phyloP scores from a whole-genome alignment of 2,329 filamentous ascomycete species.

The Pestalotiopsis sp. region DNA sequence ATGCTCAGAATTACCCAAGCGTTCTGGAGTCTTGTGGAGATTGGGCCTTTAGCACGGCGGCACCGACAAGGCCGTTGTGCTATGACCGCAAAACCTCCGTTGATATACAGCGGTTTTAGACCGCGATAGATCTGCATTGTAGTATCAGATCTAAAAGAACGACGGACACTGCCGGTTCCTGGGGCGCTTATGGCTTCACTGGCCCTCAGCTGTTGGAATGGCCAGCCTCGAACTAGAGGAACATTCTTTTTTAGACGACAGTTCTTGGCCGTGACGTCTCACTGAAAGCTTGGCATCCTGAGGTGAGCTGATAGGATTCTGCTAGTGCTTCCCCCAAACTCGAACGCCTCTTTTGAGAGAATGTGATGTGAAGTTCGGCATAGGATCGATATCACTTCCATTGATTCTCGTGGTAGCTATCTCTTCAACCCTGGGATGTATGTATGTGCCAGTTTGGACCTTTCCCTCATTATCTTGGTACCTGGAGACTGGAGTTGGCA shows the following conservation, averaged over 20 bases:
- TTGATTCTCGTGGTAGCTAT: not conserved
- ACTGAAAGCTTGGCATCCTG: not conserved
- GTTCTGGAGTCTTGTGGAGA: not conserved
- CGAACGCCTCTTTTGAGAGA: not conserved
- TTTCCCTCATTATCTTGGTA: slow-evolving; percentile 17
- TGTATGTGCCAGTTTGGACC: not conserved
- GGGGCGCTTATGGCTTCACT: not conserved
- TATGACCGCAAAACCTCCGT: slow-evolving; percentile 7
- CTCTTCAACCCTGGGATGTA: not conserved
- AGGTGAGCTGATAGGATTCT: not conserved
- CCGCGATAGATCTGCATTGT: slow-evolving; percentile 6
- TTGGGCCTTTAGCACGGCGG: not conserved
- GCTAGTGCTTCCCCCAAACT: not conserved
- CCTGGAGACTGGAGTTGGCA: slow-evolving; percentile 34
- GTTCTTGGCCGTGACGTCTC: not conserved
- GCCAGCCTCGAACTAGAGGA: not conserved
- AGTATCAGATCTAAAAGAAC: not conserved
- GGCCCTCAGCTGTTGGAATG: not conserved
- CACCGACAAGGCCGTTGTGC: not conserved
- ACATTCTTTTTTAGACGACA: not conserved
- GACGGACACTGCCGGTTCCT: not conserved
- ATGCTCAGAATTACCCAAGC: not conserved
- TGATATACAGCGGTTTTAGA: not conserved
- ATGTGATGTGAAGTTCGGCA: not conserved
- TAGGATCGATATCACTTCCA: not conserved